These are phyloP conservation scores for Coniochaeta prunicola DNA, from an alignment of 2,329 filamentous ascomycete species.

Conservation along the genomic window DNA sequence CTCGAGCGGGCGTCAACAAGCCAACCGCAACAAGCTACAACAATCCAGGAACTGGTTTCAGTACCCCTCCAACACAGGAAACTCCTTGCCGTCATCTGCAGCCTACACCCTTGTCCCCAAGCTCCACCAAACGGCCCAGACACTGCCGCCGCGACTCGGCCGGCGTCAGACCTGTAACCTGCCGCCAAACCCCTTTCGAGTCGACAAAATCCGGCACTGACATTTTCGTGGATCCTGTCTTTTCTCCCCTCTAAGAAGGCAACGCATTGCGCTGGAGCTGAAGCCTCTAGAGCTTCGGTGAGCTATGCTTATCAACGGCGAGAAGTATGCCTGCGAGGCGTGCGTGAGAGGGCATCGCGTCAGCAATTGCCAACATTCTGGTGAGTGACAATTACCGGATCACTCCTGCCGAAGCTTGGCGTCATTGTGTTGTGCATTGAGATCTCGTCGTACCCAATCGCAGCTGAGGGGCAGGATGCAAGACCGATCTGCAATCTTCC, in stretches of 20 bases:
- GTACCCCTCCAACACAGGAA: not conserved
- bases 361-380: conserved; percentile 94
- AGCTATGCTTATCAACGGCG: conserved; percentile 79
- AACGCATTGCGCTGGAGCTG: not conserved
- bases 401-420: not conserved
- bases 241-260: not conserved
- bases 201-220: not conserved
- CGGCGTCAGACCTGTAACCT: not conserved
- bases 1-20: not conserved
- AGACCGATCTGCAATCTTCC: conserved; percentile 1
- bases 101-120: not conserved
- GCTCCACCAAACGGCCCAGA: not conserved
- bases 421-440: not conserved
- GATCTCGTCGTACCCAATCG: conserved; percentile 3
- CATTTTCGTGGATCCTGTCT: not conserved
- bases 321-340: conserved; percentile 97
- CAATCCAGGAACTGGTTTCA: not conserved
- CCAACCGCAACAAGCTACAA: not conserved
- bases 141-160: not conserved
- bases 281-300: not conserved
- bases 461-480: conserved; percentile 6
- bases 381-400: conserved; percentile 50
- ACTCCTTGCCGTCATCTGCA: not conserved
- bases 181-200: not conserved
- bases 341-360: conserved; percentile 98